These are phyloP conservation scores for Carpinus fangiana DNA, from an alignment of 306 rosid genomes.

Conservation along the genomic window DNA sequence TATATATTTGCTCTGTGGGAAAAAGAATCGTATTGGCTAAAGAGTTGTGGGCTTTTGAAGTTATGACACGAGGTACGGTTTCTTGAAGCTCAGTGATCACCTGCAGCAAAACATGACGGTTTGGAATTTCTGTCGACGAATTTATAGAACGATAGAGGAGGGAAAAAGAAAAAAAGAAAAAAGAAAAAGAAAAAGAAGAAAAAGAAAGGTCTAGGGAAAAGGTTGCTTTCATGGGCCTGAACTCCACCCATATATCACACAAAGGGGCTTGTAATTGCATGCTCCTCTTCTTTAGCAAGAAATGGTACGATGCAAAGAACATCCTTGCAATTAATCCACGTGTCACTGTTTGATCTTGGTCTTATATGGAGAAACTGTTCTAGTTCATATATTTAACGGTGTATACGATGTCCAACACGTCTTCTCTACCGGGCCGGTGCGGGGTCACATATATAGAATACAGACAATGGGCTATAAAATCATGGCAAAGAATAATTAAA, in stretches of 20 bases:
- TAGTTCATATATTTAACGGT: too few species aligned
- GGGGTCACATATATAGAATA: not conserved
- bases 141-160: too few species aligned
- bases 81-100: not conserved
- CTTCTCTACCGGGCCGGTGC: too few species aligned
- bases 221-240: not conserved
- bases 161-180: too few species aligned
- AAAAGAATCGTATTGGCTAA: not conserved
- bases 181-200: too few species aligned
- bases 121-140: too few species aligned
- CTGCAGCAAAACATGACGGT: not conserved
- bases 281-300: not conserved
- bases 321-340: not conserved
- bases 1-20: not conserved
- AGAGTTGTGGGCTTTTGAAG: not conserved
- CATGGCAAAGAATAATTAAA: too few species aligned
- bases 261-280: not conserved
- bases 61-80: not conserved
- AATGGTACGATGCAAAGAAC: not conserved
- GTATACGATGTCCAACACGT: too few species aligned
- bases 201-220: too few species aligned
- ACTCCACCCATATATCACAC: not conserved
- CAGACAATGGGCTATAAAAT: not conserved
- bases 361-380: not conserved
- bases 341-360: constrained; percentile 5